Evolutionary conservation across 1,284 basidiomycete species (phyloP).

Genomic region (Lentinus polychrous): DNA sequence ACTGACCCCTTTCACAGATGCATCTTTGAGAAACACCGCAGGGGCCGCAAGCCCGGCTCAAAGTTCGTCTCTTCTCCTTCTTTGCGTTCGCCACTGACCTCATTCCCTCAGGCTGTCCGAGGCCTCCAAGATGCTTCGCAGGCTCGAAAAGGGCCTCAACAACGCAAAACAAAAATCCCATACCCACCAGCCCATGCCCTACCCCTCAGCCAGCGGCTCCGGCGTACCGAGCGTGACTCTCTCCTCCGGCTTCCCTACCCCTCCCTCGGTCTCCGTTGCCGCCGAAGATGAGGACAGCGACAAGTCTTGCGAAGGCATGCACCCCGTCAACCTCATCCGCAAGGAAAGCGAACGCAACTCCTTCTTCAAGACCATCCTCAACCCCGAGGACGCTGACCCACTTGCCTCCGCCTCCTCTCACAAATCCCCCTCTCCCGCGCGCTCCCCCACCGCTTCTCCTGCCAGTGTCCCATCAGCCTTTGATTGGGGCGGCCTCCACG

Average conservation of each 20-base stretch:
- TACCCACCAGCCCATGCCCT: slow-evolving; percentile 22
- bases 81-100: slow-evolving; percentile 5
- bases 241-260: slow-evolving; percentile 28
- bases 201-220: slow-evolving; percentile 31
- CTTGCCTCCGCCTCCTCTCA: slow-evolving; percentile 19
- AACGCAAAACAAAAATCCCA: slow-evolving; percentile 67
- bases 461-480: slow-evolving; percentile 9
- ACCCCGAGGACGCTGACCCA: slow-evolving; percentile 52
- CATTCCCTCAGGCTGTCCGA: slow-evolving; percentile 58
- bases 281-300: slow-evolving; percentile 58
- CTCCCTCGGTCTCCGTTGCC: slow-evolving; percentile 38
- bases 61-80: slow-evolving; percentile 42
- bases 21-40: slow-evolving; percentile 78
- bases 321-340: slow-evolving; percentile 65
- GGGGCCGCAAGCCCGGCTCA: slow-evolving; percentile 81
- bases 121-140: slow-evolving; percentile 79
- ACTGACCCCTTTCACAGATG: slow-evolving; percentile 40
- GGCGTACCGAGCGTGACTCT: slow-evolving; percentile 30
- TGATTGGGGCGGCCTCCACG: slow-evolving; percentile 32
- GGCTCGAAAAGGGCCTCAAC: slow-evolving; percentile 75
- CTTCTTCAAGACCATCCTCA: slow-evolving; percentile 77
- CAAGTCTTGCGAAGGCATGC: slow-evolving; percentile 51
- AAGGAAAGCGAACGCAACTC: slow-evolving; percentile 57
- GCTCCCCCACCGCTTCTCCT: slow-evolving; percentile 24
- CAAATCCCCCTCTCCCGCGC: slow-evolving; percentile 13